Percentiles rank a stretch among this genome's conserved stretches.
phyloP scores from a whole-genome alignment of 2,329 filamentous ascomycete genomes.

The Metarhizium anisopliae region DNA sequence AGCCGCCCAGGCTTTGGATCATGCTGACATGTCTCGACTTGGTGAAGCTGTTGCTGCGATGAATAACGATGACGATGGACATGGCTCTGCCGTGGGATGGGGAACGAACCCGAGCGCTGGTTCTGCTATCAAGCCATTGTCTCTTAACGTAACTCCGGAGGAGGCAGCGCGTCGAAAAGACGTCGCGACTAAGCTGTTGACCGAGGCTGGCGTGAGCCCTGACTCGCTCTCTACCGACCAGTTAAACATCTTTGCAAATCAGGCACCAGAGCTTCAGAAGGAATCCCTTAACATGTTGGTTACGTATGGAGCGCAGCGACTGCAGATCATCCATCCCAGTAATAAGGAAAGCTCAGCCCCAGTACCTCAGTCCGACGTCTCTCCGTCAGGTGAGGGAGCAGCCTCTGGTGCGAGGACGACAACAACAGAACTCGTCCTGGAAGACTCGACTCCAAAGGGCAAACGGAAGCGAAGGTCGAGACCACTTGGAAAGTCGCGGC shows the following conservation, averaged over 20 bases:
- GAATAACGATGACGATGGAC: neutral
- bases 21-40: conserved; percentile 3
- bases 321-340: conserved; percentile 47
- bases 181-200: conserved; percentile 38
- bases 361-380: conserved; percentile 16
- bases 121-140: conserved; percentile 10
- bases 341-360: conserved; percentile 23
- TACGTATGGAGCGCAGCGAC: conserved; percentile 46
- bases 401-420: conserved; percentile 17
- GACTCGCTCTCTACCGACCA: conserved; percentile 44
- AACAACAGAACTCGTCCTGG: conserved; percentile 20
- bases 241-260: conserved; percentile 51
- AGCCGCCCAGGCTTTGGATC: conserved; percentile 3
- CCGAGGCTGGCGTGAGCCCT: conserved; percentile 39
- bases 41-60: neutral
- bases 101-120: conserved; percentile 2
- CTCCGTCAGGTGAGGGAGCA: conserved; percentile 12
- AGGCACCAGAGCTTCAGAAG: conserved; percentile 44
- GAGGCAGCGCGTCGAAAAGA: conserved; percentile 42
- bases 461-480: conserved; percentile 12
- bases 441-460: conserved; percentile 6
- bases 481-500: conserved; percentile 19
- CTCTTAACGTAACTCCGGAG: conserved; percentile 29
- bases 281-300: conserved; percentile 48
- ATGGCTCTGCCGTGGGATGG: neutral